phyloP scores from a whole-genome alignment of 1,284 basidiomycete genomes.

The Naganishia liquefaciens region DNA sequence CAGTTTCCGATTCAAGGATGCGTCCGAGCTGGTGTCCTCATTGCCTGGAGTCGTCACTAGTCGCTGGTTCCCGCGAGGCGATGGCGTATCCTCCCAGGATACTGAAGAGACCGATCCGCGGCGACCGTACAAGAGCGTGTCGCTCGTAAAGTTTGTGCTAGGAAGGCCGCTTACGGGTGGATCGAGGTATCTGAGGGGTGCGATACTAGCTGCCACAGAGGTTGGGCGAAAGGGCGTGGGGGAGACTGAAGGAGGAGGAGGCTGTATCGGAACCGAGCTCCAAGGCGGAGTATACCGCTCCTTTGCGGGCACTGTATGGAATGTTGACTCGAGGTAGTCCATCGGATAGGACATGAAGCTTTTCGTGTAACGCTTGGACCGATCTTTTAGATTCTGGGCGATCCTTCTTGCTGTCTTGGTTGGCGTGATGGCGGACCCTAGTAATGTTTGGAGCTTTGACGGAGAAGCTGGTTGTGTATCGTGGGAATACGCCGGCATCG shows the following conservation, averaged over 20 bases:
- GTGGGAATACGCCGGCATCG: not conserved
- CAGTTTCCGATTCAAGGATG: not conserved
- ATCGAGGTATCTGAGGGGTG: constrained; percentile 3
- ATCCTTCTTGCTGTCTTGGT: constrained; percentile 7
- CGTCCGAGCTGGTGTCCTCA: not conserved
- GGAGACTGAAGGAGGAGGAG: constrained; percentile 7
- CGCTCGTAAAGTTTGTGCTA: constrained; percentile 21
- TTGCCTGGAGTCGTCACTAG: not conserved
- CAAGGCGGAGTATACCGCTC: not conserved
- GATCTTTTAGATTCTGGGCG: constrained; percentile 6
- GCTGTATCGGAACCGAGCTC: constrained; percentile 1
- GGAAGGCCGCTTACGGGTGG: constrained; percentile 15
- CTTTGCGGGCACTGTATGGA: not conserved
- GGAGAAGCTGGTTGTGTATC: not conserved
- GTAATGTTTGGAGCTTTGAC: constrained; percentile 3
- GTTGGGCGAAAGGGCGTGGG: constrained; percentile 9
- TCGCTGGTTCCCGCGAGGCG: too few species aligned
- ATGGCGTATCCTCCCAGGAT: constrained; percentile 11
- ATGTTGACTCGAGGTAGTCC: constrained; percentile 11
- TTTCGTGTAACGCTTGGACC: constrained; percentile 20
- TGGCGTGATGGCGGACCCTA: constrained; percentile 12
- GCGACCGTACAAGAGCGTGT: constrained; percentile 4
- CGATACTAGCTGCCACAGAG: constrained; percentile 2
- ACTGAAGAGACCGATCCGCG: constrained; percentile 2
- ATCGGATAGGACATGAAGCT: constrained; percentile 28